Conservation (phyloP, 2,329 filamentous ascomycete genomes). For the Trichoderma hamatum region DNA sequence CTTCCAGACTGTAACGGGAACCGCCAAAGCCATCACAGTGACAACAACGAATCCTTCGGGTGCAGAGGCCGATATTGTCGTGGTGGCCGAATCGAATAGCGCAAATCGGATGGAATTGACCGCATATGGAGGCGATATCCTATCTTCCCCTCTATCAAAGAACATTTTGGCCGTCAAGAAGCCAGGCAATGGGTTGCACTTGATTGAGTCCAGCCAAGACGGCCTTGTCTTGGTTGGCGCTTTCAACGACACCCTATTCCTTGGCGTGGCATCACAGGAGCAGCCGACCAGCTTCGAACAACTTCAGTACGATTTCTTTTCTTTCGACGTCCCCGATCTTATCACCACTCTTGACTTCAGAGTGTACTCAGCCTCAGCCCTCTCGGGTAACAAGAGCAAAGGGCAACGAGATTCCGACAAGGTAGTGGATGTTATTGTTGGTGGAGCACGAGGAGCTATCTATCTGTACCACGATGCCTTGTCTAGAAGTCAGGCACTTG, state of each 20-base stretch:
- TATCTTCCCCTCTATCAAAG: conserved; percentile 38
- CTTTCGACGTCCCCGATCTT: conserved; percentile 62
- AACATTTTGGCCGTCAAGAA: conserved; percentile 44
- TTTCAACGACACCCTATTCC: conserved; percentile 43
- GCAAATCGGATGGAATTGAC: conserved; percentile 44
- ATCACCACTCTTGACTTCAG: conserved; percentile 70
- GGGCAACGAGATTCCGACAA: conserved; percentile 36
- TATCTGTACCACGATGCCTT: conserved; percentile 80
- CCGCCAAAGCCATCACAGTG: conserved; percentile 51
- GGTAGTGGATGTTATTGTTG: conserved; percentile 74
- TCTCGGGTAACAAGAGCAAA: conserved; percentile 30
- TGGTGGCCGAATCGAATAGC: conserved; percentile 51
- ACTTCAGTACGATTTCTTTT: conserved; percentile 57
- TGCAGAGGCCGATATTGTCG: conserved; percentile 48
- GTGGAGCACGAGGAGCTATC: conserved; percentile 75
- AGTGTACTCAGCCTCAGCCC: conserved; percentile 36
- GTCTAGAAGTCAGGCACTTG: conserved; percentile 54
- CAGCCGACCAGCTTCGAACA: conserved; percentile 33
- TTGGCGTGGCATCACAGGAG: conserved; percentile 37
- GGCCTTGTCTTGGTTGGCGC: conserved; percentile 59
- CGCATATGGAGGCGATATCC: conserved; percentile 48
- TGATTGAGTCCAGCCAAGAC: conserved; percentile 54
- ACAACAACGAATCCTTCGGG: conserved; percentile 44
- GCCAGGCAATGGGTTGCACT: conserved; percentile 41
- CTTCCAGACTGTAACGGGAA: conserved; percentile 48